Percentiles rank a stretch among this genome's conserved stretches.
phyloP scores from a whole-genome alignment of 192 early-diverging fungal genomes.

The Geranomyces variabilis region DNA sequence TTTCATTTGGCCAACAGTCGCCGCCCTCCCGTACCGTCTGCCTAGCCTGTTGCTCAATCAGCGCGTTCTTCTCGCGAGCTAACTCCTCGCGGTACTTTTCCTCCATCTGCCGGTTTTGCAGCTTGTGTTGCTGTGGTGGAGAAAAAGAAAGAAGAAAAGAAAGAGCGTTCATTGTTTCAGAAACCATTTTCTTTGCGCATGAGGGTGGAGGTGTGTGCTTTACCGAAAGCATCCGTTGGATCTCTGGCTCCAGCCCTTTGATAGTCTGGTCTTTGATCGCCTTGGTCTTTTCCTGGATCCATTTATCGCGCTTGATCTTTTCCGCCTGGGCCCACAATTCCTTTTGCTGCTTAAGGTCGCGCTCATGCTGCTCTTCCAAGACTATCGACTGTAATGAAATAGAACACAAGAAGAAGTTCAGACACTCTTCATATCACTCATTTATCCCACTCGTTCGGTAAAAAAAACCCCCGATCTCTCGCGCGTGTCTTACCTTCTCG shows the following conservation, averaged over 20 bases:
- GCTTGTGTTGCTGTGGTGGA: slow-evolving; percentile 54
- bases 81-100: slow-evolving; percentile 55
- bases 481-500: slow-evolving; percentile 41
- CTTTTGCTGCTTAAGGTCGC: slow-evolving; percentile 56
- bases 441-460: too few relatives aligned
- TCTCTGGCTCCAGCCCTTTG: slow-evolving; percentile 65
- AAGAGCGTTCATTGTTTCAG: neutral
- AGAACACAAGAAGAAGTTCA: neutral
- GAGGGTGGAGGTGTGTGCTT: too few relatives aligned
- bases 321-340: slow-evolving; percentile 61
- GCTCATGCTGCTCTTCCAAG: slow-evolving; percentile 51
- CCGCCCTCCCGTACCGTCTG: slow-evolving; percentile 58
- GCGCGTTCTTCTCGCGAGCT: slow-evolving; percentile 43
- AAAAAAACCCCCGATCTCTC: neutral
- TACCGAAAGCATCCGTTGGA: slow-evolving; percentile 61
- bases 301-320: slow-evolving; percentile 64
- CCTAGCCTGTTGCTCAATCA: slow-evolving; percentile 54
- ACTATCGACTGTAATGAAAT: slow-evolving; percentile 39
- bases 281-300: slow-evolving; percentile 66
- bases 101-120: slow-evolving; percentile 56
- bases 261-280: slow-evolving; percentile 64
- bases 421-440: too few relatives aligned
- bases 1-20: too few relatives aligned
- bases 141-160: neutral
- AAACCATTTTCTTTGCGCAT: neutral